phyloP scores from a whole-genome alignment of 2,329 filamentous ascomycete genomes.

The Aspergillus unguis region DNA sequence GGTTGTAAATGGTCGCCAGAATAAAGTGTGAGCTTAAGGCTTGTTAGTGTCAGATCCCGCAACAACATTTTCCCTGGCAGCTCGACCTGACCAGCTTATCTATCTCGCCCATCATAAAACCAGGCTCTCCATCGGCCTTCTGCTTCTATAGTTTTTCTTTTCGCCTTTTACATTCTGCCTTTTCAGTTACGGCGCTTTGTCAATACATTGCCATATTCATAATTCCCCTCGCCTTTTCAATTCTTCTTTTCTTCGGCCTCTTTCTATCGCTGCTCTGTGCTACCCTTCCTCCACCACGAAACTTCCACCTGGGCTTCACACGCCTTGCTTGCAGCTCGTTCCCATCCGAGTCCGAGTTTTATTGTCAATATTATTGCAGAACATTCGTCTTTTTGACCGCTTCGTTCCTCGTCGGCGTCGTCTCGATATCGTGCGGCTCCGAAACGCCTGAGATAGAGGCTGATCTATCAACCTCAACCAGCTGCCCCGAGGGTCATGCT shows the following conservation, averaged over 20 bases:
- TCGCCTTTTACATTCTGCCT: constrained; percentile 18
- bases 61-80: constrained; percentile 22
- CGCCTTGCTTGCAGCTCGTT: constrained; percentile 7
- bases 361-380: constrained; percentile 15
- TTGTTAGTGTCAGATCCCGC: constrained; percentile 12
- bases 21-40: not conserved
- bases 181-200: constrained; percentile 18
- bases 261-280: constrained; percentile 8
- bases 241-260: constrained; percentile 8
- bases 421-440: constrained; percentile 7
- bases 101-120: not conserved
- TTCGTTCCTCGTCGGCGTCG: constrained; percentile 4
- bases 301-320: constrained; percentile 8
- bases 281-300: constrained; percentile 13
- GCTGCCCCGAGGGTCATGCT: constrained; percentile 31
- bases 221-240: not conserved
- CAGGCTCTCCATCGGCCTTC: constrained; percentile 18
- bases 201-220: constrained; percentile 11
- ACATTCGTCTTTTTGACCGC: not conserved
- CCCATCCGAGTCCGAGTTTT: constrained; percentile 13
- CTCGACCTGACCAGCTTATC: constrained; percentile 11
- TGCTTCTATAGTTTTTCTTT: constrained; percentile 23
- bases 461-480: constrained; percentile 18
- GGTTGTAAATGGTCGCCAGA: too few species aligned
- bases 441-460: constrained; percentile 15